Evolutionary conservation across 108 stramenopile genomes (phyloP).

Genomic region (Aureococcus anophagefferens): DNA sequence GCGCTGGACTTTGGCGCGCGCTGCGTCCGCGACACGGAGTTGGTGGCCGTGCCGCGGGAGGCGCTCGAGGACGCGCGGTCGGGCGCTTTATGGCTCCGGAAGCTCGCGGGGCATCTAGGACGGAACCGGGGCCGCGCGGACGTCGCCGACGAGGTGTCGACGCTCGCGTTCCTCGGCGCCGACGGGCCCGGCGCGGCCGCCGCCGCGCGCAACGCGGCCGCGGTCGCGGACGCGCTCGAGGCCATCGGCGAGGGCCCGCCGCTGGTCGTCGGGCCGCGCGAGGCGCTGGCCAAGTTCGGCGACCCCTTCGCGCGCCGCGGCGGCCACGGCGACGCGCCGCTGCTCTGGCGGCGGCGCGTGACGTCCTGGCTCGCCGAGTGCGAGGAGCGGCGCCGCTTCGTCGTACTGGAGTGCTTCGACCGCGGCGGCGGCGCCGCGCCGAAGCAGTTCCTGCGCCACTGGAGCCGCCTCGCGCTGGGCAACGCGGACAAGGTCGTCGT

Average conservation of each 20-base stretch:
- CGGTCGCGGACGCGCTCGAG: neutral
- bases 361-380: neutral
- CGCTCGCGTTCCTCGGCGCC: neutral
- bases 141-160: neutral
- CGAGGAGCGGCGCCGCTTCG: neutral
- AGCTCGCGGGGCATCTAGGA: neutral
- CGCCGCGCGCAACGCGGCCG: neutral
- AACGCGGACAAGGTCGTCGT: neutral
- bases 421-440: neutral
- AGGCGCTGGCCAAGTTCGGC: neutral
- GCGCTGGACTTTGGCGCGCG: neutral
- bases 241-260: neutral
- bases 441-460: neutral
- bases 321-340: neutral
- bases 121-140: neutral
- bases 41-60: neutral
- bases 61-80: neutral
- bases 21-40: neutral
- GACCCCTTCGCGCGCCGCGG: neutral
- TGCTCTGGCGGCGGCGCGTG: neutral
- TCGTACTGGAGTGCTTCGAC: neutral
- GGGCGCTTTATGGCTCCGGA: neutral
- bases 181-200: neutral
- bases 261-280: neutral
- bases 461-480: neutral